Evolutionary conservation across 768 basidiomycete species (phyloP).

Genomic region (Boletus barrowsii): DNA sequence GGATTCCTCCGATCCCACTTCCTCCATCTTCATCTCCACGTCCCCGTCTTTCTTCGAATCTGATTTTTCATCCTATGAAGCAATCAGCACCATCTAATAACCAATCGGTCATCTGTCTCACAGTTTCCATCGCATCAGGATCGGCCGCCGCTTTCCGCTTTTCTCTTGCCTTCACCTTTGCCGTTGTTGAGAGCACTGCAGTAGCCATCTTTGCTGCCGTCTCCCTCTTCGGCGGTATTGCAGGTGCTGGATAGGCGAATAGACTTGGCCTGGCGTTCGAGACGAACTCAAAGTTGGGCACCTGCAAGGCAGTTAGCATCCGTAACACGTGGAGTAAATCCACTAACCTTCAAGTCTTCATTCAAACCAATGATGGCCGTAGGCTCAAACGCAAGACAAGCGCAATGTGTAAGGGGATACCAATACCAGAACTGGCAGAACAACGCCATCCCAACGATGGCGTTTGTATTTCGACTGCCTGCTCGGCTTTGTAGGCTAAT

Average conservation of each 20-base stretch:
- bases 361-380: constrained; percentile 94
- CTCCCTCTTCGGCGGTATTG: constrained; percentile 91
- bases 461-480: constrained; percentile 88
- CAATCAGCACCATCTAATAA: constrained; percentile 13
- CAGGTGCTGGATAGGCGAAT: constrained; percentile 87
- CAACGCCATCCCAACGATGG: constrained; percentile 96
- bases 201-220: constrained; percentile 87
- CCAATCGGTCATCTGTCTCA: constrained; percentile 36
- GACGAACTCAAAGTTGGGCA: constrained; percentile 89
- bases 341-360: constrained; percentile 72
- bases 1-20: constrained; percentile 52
- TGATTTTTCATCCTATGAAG: constrained; percentile 49
- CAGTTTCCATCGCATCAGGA: constrained; percentile 78
- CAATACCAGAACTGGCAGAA: constrained; percentile 99
- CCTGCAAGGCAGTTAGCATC: constrained; percentile 42
- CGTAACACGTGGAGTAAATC: not conserved
- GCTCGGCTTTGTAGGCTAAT: constrained; percentile 92
- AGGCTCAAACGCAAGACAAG: constrained; percentile 89
- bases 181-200: constrained; percentile 95
- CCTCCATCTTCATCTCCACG: constrained; percentile 77
- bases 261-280: constrained; percentile 89
- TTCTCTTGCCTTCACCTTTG: constrained; percentile 93
- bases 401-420: constrained; percentile 96
- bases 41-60: constrained; percentile 60
- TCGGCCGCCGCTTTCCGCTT: constrained; percentile 88